phyloP scores from a whole-genome alignment of 2,329 filamentous ascomycete genomes.

The Parasarocladium wereldwijsianum region DNA sequence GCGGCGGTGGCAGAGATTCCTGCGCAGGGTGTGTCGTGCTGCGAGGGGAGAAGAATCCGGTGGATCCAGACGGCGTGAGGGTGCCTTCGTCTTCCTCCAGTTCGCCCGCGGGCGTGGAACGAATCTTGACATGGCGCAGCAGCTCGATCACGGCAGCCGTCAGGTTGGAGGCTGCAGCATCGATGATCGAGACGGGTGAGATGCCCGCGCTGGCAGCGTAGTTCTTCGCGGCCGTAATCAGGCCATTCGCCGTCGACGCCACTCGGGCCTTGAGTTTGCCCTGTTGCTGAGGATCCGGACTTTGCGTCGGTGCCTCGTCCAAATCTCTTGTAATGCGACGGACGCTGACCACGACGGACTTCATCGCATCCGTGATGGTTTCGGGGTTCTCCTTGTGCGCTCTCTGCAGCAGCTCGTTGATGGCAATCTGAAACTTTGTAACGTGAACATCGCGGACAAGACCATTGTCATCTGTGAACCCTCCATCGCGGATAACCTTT shows the following conservation, averaged over 20 bases:
- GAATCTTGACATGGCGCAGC: slow-evolving; percentile 70
- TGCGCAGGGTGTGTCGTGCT: slow-evolving; percentile 20
- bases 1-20: slow-evolving; percentile 31
- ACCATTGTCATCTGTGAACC: slow-evolving; percentile 56
- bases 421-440: slow-evolving; percentile 85
- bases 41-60: slow-evolving; percentile 51
- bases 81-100: slow-evolving; percentile 60
- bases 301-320: slow-evolving; percentile 37
- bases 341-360: slow-evolving; percentile 67
- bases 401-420: slow-evolving; percentile 74
- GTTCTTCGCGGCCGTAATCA: slow-evolving; percentile 91
- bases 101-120: slow-evolving; percentile 58
- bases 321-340: slow-evolving; percentile 76
- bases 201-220: slow-evolving; percentile 71
- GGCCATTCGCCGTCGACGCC: slow-evolving; percentile 85
- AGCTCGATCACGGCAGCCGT: slow-evolving; percentile 77
- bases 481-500: slow-evolving; percentile 48
- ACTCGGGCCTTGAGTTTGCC: slow-evolving; percentile 65
- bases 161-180: slow-evolving; percentile 84
- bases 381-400: slow-evolving; percentile 62
- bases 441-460: slow-evolving; percentile 83
- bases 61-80: slow-evolving; percentile 50
- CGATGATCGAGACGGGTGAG: slow-evolving; percentile 82
- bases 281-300: slow-evolving; percentile 44
- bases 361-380: slow-evolving; percentile 72